Conservation (phyloP, 169 alveolate species). For the Babesia sp. region DNA sequence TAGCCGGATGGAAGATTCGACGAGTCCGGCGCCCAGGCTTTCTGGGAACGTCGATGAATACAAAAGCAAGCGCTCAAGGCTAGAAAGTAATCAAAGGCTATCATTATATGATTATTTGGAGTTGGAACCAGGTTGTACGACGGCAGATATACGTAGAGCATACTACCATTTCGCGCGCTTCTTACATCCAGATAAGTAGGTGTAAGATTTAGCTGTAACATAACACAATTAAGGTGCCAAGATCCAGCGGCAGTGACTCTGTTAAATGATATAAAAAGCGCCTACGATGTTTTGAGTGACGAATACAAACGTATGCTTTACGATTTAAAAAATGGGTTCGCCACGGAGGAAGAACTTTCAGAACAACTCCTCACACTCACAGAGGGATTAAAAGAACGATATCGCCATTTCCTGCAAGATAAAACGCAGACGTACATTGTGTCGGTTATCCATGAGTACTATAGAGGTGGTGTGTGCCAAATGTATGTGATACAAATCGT, state of each 20-base stretch:
- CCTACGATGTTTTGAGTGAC: constrained; percentile 58
- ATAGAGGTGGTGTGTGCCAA: constrained; percentile 18
- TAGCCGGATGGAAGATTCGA: constrained; percentile 1
- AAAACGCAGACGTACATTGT: constrained; percentile 24
- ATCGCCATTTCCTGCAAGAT: constrained; percentile 35
- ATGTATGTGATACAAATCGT: not conserved
- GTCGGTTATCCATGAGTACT: constrained; percentile 30
- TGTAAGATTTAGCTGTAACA: not conserved
- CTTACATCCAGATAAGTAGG: constrained; percentile 92
- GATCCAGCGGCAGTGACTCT: not conserved
- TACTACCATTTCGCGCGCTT: constrained; percentile 86
- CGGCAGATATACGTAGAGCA: constrained; percentile 74
- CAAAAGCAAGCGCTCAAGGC: constrained; percentile 5
- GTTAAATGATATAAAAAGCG: constrained; percentile 24
- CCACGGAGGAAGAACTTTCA: not conserved
- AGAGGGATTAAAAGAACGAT: constrained; percentile 34
- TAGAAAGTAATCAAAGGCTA: not conserved
- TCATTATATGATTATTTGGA: constrained; percentile 54
- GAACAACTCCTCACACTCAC: constrained; percentile 10
- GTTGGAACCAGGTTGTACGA: constrained; percentile 53
- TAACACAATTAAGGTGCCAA: not conserved
- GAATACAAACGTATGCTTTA: constrained; percentile 58
- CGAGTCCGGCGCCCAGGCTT: not conserved
- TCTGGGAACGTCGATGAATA: constrained; percentile 44
- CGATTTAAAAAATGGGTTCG: constrained; percentile 48